Evolutionary conservation across 768 basidiomycete species (phyloP), one percentile per base, ranked within the genome.

Genomic region (Trametes cinnabarina): DNA sequence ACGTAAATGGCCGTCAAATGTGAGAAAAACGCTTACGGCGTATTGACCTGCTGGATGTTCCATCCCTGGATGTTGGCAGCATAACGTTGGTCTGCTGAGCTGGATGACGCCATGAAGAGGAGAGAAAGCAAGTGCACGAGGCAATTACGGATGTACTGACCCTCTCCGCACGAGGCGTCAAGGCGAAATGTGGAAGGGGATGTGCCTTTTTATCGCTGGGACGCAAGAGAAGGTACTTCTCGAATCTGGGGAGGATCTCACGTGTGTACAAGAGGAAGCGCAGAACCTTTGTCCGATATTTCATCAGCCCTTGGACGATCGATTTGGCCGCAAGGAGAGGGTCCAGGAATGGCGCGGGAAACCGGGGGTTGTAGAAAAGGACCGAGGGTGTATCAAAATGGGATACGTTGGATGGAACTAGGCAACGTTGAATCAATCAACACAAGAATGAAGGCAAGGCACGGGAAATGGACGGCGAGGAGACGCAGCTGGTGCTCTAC

Each of bases 1-100:
- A 40, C 60, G 80, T 79, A 63, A n/a, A 39, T 81, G 82, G 62
- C 51, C 59, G 46, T 49, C 22, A 39, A 41, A 59, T 43, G 48
- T 42, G 32, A 14, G 58, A 37, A 32, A 37, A 41, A 39, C 32
- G 62, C 66, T 30, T 64, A 71, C 70, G 69, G 68, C 28, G 69
- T 68, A 57, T 63, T 65, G 60, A 67, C 66, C 51, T 66, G 68
- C 60, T 61, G 64, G 47, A 67, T 65, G 52, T 66, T 63, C 70
- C 70, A 71, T 39, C 48, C 57, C 50, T 68, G 64, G 42, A 63
- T 55, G 51, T 49, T 65, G 61, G 64, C 40, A 43, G 64, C 57
- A 50, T 57, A 61, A 60, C 63, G 30, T 32, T 32, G 68, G 63
- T 65, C 66, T 66, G 65, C 52, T 57, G 66, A 67, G 58, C 60